Conservation (phyloP, 495 filamentous ascomycete species). For the Penicillium antarcticum region DNA sequence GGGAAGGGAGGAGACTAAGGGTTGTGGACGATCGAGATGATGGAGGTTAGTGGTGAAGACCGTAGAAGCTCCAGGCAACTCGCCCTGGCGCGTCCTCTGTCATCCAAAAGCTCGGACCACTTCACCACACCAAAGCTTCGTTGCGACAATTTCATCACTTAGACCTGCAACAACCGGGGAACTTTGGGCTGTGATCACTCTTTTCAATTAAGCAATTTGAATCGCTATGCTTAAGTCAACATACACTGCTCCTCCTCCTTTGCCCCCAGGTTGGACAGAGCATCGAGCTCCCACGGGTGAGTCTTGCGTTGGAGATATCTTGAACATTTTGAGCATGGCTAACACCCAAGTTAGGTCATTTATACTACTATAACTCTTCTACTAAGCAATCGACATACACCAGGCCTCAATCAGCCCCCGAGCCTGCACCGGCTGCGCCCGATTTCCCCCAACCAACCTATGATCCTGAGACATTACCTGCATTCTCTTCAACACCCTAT, state of each 20-base stretch:
- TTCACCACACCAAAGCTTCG: slow-evolving; percentile 31
- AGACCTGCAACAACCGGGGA: not conserved
- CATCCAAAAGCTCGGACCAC: slow-evolving; percentile 46
- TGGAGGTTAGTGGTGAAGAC: slow-evolving; percentile 18
- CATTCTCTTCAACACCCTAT: slow-evolving; percentile 43
- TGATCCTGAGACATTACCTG: slow-evolving; percentile 32
- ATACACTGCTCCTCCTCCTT: slow-evolving; percentile 47
- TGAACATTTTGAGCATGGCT: slow-evolving; percentile 14
- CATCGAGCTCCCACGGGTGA: slow-evolving; percentile 83
- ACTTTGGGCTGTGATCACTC: not conserved
- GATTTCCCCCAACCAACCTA: slow-evolving; percentile 23
- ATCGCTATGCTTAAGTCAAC: slow-evolving; percentile 42
- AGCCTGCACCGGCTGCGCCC: slow-evolving; percentile 24
- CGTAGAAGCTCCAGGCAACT: slow-evolving; percentile 44
- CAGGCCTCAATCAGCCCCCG: slow-evolving; percentile 50
- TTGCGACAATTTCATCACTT: slow-evolving; percentile 16
- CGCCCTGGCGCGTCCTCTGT: slow-evolving; percentile 45
- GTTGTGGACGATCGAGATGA: slow-evolving; percentile 10
- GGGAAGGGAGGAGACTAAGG: slow-evolving; percentile 4
- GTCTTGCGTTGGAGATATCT: slow-evolving; percentile 11
- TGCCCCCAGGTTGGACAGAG: slow-evolving; percentile 85
- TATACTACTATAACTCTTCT: slow-evolving; percentile 83
- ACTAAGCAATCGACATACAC: slow-evolving; percentile 89
- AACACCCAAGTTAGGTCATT: slow-evolving; percentile 53
- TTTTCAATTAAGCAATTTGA: not conserved